A percentile compares a stretch with the other conserved stretches of the same genome.
These are phyloP conservation scores for Beverwykella pulmonaria DNA, from an alignment of 495 filamentous ascomycete species.

Conservation along the genomic window DNA sequence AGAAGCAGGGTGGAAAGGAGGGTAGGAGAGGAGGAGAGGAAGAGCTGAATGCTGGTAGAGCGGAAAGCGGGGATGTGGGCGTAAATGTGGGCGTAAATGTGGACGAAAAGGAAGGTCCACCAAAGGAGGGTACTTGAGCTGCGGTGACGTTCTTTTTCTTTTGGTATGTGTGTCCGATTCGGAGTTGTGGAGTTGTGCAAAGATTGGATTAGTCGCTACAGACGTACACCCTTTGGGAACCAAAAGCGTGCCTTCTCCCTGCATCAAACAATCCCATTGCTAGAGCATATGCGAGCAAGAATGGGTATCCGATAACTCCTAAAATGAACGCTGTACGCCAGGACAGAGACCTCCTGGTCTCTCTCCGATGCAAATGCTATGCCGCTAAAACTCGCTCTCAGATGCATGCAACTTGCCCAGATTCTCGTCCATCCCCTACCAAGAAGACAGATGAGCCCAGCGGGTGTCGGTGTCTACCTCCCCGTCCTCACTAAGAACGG, in stretches of 20 bases:
- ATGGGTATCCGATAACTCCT: background rate
- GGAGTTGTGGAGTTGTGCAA: background rate
- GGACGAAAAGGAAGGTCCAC: background rate
- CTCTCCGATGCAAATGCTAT: constrained; percentile 12
- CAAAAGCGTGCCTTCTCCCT: background rate
- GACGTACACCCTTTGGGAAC: background rate
- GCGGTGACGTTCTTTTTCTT: no score
- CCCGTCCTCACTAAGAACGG: constrained; percentile 17
- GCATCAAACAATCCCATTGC: background rate
- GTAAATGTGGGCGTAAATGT: background rate
- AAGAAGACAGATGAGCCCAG: constrained; percentile 34
- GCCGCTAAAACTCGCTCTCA: background rate
- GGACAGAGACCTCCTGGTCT: background rate
- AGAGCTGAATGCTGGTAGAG: background rate
- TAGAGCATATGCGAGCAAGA: background rate
- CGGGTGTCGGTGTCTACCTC: constrained; percentile 22
- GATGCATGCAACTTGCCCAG: no score
- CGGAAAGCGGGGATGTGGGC: background rate
- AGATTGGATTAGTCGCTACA: background rate
- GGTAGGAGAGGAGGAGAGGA: background rate
- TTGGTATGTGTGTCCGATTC: no score
- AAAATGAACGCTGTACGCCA: background rate
- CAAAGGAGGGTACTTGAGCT: background rate
- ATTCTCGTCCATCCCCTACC: background rate
- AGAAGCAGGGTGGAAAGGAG: background rate